Evolutionary conservation across 805 yeast species (phyloP), one percentile per base, ranked within the genome.

Genomic region (Schizosaccharomyces octosporus): DNA sequence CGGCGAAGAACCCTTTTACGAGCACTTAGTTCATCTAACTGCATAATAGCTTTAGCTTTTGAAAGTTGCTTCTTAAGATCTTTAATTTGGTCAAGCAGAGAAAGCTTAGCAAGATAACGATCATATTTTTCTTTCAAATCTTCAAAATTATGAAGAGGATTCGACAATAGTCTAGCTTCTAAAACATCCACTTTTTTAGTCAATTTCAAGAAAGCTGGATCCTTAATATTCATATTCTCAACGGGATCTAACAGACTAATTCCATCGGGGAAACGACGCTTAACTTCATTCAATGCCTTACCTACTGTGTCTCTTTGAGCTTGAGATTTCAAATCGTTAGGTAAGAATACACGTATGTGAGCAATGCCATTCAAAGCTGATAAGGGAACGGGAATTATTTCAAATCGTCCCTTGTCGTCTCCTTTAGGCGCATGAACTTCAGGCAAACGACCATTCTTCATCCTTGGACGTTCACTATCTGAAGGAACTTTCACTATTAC

Each of bases 1-100:
- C 96, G 81, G 71, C 97, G 81, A 66, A 93, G 75, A 1, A 94
- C 97, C 67, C 97, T 79, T 71, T 88, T 90, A 67, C 98, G 83
- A 69, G 86, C 87, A 70, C 85, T 87, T 69, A 93, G 77, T 71
- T 93, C 97, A 69, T 93, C 97, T 68, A 93, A 75, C 72, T 93
- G 98, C 66, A 90, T 83, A 19, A 93, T 88, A 0, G 97, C 85
- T 69, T 86, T 88, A 0, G 95, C 93, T 63, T 87, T 90, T 55
- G 76, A 73, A 48, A 90, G 84, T 69, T 85, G 82, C 32, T 77
- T 78, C 66, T 81, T 81, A 48, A 84, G 70, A 4, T 72, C 72
- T 66, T 81, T 81, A 61, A 86, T 81, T 62, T 82, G 78, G 15
- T 74, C 74, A 62, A 78, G 79, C 54, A 87, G 67, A 0, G 77